These are phyloP conservation scores for Glutinoglossum americanum DNA, from an alignment of 495 filamentous ascomycete genomes.

Conservation along the genomic window DNA sequence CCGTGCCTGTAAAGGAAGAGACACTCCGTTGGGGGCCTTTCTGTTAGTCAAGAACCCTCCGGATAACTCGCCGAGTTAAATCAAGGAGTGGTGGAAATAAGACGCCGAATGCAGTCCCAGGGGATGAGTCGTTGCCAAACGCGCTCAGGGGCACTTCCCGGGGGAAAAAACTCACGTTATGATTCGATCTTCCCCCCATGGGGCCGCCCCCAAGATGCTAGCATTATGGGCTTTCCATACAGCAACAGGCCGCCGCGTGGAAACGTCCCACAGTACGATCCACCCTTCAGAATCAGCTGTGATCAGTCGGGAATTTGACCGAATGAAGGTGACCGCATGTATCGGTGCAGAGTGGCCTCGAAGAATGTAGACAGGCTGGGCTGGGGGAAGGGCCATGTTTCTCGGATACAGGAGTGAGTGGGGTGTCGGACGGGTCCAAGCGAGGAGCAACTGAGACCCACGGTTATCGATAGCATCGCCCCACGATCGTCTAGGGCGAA, in stretches of 20 bases:
- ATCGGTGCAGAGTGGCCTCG: conserved; percentile 71
- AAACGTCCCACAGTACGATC: conserved; percentile 67
- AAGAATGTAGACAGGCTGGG: conserved; percentile 65
- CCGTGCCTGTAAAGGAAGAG: conserved; percentile 48
- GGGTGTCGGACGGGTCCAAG: neutral
- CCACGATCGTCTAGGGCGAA: neutral
- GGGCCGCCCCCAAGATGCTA: conserved; percentile 50
- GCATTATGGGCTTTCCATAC: conserved; percentile 78
- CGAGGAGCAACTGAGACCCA: neutral
- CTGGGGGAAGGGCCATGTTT: conserved; percentile 20
- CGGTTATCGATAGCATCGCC: neutral
- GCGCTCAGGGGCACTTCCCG: neutral
- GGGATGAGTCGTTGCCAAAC: neutral
- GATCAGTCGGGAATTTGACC: conserved; percentile 49
- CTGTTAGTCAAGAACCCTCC: neutral
- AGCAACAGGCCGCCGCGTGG: conserved; percentile 57
- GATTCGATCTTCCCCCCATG: conserved; percentile 36
- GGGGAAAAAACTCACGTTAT: conserved; percentile 44
- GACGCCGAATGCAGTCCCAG: neutral
- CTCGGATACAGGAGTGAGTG: neutral
- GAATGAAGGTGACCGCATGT: conserved; percentile 54
- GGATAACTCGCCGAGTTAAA: neutral
- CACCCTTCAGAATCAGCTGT: conserved; percentile 85
- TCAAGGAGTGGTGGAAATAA: neutral
- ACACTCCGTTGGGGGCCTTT: neutral